Evolutionary conservation across 2,329 filamentous ascomycete species (phyloP), one percentile per base, ranked within the genome.

Genomic region (Myriosclerotinia scirpicola): DNA sequence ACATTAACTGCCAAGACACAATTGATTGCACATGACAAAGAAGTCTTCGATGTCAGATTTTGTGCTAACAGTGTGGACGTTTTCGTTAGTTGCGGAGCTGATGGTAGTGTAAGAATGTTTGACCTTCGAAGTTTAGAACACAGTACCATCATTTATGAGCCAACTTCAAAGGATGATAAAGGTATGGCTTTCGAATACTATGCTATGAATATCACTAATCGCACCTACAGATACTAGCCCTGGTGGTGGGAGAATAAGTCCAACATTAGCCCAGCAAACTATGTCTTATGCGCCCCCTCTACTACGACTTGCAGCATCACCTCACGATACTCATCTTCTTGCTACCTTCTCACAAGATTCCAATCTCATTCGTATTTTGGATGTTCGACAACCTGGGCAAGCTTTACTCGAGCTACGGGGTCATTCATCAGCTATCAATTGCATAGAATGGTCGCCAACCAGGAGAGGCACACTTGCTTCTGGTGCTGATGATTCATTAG

Each of bases 81-180:
- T 1, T 99, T 99, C 77, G 95, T 98, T 42, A 97, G 92, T 78
- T 99, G 95, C 77, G 95, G 95, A 62, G 94, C 96, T 66, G 95
- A 99, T 77, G 95, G 95, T 50, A 98, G 94, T 77, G 95, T 99
- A 36, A 88, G 95, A 73, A 99, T 99, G 95, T 99, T 99, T 79
- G 95, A 99, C 78, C 82, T 99, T 69, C 87, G 95, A 75, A 98
- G 94, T 78, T 81, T 99, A 64, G 95, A 99, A 77, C 95, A 99
- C 78, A 97, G 93, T 71, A 99, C 95, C 61, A 99, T 99, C 77
- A 99, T 99, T 71, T 99, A 99, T 77, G 95, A 99, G 78, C 95
- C 95, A 5, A 94, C 92, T 0, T 90, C 93, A 72, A 97, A 97
- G 80, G 88, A 90, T 69, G 87, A 89, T 54, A 81, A 86, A 82